Evolutionary conservation across 2,329 filamentous ascomycete species (phyloP), one percentile per base, ranked within the genome.

Genomic region (Pseudogymnoascus sp.): DNA sequence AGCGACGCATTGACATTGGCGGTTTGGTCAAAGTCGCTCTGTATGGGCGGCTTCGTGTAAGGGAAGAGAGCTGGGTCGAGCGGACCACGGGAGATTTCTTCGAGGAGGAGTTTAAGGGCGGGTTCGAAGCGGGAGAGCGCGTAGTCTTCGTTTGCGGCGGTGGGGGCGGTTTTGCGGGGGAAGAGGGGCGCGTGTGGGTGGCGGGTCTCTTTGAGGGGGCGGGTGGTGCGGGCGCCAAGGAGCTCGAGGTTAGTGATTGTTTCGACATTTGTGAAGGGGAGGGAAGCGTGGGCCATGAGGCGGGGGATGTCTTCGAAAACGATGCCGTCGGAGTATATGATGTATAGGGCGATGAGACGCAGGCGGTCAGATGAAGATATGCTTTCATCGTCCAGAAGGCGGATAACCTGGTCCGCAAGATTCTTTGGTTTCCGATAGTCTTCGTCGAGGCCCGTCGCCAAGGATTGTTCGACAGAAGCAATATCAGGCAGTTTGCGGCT

Each of bases 391-490:
- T 97, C 95, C 10, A 99, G 77, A n/a, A 96, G 81, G 19, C 90
- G 86, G 31, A 96, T 89, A 14, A 97, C 81, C 67, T 96, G 87
- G 68, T 95, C 91, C 29, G 93, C 86, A 59, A 96, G 77, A 70
- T 96, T 91, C 76, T 96, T 97, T 8, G 93, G 90, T 73, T 95
- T 96, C 71, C 89, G 88, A 72, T 88, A 89, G 72, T 97, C 93
- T 76, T 97, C 93, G 70, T 97, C 95, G 4, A 97, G 78, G 0
- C 95, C 95, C 0, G 95, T 97, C 8, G 93, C 90, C 67, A 99
- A 81, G 29, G 86, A 91, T 80, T 97, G 95, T 76, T 99, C 95
- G 5, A 93, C 83, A 0, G 89, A 88, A 11, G 92, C 92, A 64
- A 97, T 81, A 71, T 99, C 95, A 6, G 89, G 83, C 6, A 99